Evolutionary conservation across 2,329 filamentous ascomycete species (phyloP), one percentile per base, ranked within the genome.

Genomic region (Colletotrichum neosansevieriae): DNA sequence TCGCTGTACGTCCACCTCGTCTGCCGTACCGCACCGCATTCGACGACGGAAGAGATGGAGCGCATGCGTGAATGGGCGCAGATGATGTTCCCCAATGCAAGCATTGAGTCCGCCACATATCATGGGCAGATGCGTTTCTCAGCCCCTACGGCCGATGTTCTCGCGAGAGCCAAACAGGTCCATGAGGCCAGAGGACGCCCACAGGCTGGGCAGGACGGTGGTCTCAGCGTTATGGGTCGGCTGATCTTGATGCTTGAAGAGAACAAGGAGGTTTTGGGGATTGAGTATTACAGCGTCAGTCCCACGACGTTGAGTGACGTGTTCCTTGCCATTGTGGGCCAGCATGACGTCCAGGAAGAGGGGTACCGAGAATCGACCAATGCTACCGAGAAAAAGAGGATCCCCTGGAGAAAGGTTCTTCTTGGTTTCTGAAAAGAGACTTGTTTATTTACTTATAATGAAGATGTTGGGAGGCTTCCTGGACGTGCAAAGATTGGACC

Each of bases 271-370:
- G 78, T 79, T 4, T 78, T 97, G 24, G 92, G 92, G 0, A 85
- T 97, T 56, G 91, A 93, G 76, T 93, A 97, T 77, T 97, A 95
- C 79, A 94, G 91, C 54, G 93, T 97, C 72, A 92, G 89, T 67
- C 93, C 93, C 19, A 95, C 94, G n/a, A 97, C 93, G 15, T 81
- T 98, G 42, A 94, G 98, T 75, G 93, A 97, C 79, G 94, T 98
- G 0, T 98, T 98, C 79, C 79, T 98, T 77, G 87, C 86, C 21
- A 96, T 98, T 75, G 94, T 97, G 0, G 90, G 91, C 1, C 87
- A 89, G 77, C 92, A 97, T 76, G 89, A 94, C 76, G 87, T 95
- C 6, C 84, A 90, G 71, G 93, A 97, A 77, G 94, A 95, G 79
- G 86, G 87, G 15, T 86, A 86, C 58, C 29, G 24, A 5, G 42